Base-by-base conservation (phyloP, 345 rosid species). In the Populus pruinosa region DNA sequence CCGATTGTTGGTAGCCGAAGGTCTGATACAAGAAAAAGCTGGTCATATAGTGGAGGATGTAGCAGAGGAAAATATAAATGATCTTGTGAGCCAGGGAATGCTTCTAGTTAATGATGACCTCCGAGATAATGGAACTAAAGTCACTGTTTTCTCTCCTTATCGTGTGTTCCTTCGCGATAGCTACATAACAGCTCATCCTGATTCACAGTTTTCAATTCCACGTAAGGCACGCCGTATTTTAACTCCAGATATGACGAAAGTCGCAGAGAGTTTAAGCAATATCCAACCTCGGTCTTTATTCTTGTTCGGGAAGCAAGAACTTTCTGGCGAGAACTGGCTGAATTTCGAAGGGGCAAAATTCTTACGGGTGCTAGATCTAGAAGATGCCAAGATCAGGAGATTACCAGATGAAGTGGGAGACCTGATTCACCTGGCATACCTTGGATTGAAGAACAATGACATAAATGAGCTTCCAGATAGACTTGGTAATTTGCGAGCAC, bases 361-460 rank as follows among this genome's bases (percentile, higher is more conserved):
- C 69, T 35, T 84, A 25, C 74, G 77, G 56, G 83, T 84, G 31
- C 71, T 87, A 31, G 85, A 84, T 79, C 74, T 82, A 71, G 87
- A 81, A 74, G 74, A 71, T 25, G 77, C 75, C 62, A 81, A 67
- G 50, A 76, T 82, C 76, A 77, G 68, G 74, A 76, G 78, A 53
- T 47, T 80, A 74, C 84, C 86, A 39, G 84, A 80, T 66, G 83
- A 81, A 80, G 86, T 74, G 68, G 86, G 78, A 69, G 80, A 82
- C n/a, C 50, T 85, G 80, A 73, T 85, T 74, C 87, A 83, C 69
- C 83, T 83, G 73, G 68, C 83, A 33, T 85, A 81, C 81, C 83
- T 87, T 59, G 83, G 86, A 53, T 71, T 85, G 69, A 87, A 81
- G 77, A 43, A 72, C 44, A 79, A 75, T 41, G 77, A 85, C 23